These are phyloP conservation scores for Mycena crocata DNA, from an alignment of 768 basidiomycete species.

Conservation along the genomic window DNA sequence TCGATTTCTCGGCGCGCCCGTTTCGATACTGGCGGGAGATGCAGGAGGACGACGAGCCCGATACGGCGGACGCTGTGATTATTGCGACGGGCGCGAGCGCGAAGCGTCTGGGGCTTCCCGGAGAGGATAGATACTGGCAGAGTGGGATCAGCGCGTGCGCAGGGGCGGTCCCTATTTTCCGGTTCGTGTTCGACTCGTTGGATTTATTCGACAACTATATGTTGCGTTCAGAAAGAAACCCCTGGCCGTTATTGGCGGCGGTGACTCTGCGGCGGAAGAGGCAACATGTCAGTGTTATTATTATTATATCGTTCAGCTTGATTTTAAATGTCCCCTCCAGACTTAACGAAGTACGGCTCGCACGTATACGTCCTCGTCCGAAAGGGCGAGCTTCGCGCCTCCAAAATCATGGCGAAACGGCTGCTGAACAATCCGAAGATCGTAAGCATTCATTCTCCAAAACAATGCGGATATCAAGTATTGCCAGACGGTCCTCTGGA, in stretches of 20 bases:
- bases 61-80: constrained; percentile 94
- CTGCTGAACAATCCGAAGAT: constrained; percentile 91
- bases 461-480: not conserved
- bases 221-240: constrained; percentile 80
- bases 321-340: constrained; percentile 38
- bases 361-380: constrained; percentile 98
- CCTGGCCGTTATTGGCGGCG: constrained; percentile 96
- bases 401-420: constrained; percentile 98
- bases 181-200: constrained; percentile 53
- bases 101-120: constrained; percentile 88
- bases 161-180: constrained; percentile 98
- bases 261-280: constrained; percentile 98
- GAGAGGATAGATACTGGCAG: constrained; percentile 98
- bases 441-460: constrained; percentile 53
- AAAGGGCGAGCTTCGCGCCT: constrained; percentile 91
- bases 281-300: constrained; percentile 82
- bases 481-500: constrained; percentile 84
- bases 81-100: constrained; percentile 98
- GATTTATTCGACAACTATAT: not conserved
- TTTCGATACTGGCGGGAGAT: constrained; percentile 98
- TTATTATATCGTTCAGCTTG: not conserved
- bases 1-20: constrained; percentile 92
- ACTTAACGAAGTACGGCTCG: constrained; percentile 95
- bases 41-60: constrained; percentile 82
- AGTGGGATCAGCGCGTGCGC: constrained; percentile 98